Base-by-base conservation (phyloP, 768 basidiomycete genomes). In the Phanerochaete sordida region DNA sequence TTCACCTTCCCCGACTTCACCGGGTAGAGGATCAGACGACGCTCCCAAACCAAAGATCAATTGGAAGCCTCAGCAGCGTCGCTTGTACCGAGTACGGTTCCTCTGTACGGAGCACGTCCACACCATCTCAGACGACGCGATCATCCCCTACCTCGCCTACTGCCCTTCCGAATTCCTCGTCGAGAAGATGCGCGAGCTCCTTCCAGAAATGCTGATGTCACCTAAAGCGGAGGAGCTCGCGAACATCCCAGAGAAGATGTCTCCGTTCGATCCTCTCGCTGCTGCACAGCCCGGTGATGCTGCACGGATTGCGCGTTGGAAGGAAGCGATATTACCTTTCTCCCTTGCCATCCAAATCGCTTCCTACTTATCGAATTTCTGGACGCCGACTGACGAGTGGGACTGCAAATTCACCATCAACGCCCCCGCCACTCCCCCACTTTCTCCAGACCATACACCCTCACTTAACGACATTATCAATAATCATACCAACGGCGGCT, bases 91-190 rank as follows among this genome's bases (percentile, higher is more conserved):
- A 66, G 76, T 92, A 56, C 84, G 85, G 65, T 75, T 93, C 15
- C 76, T 92, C 21, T 87, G 80, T 27, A 77, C 88, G 33, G 76
- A 78, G 2, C 77, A 77, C 57, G 73, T 79, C 9, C 76, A 78
- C 56, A 69, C 77, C 60, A 72, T 85, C 35, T 73, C 76, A 6
- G 90, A 87, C 62, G 74, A 79, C 16, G 77, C 80, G 56, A 81
- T 91, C 3, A 77, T 93, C 4, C 91, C 91, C 27, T 93, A 93
- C 66, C 88, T 88, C 66, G 86, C 87, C 1, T 80, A 90, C 61
- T 74, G 79, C 4, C 85, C 85, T 7, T 72, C 83, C 1, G 70
- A 77, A 5, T 77, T 77, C 0, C 76, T 91, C 35, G 76, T 90
- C 16, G 65, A 73, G 2, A 76, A 46, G 16, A 37, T 67, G 2